Base-by-base conservation (phyloP, 164 flowering plant species). In the Magnolia changhungtana region DNA sequence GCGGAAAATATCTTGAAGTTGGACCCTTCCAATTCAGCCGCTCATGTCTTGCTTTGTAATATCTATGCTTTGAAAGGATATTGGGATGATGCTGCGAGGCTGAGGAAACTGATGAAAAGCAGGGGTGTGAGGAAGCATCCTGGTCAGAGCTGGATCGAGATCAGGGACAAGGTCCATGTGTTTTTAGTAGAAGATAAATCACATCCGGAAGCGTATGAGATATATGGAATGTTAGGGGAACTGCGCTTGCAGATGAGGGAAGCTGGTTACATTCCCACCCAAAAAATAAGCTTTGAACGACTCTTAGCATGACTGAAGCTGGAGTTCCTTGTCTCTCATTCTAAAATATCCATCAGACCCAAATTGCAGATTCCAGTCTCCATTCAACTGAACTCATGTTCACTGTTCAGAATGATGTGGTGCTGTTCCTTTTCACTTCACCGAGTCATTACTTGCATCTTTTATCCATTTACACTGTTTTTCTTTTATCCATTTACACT, bases 101-200 rank as follows among this genome's bases (percentile, higher is more conserved):
- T 27, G 29, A 27, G 90, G 81, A 84, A 81, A 52, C 76, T 78
- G 79, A 92, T 92, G 94, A 89, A 78, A 82, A 74, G 82, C 73
- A 82, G 72, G 31, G 88, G 87, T 64, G 81, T 90, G 16, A 82
- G 77, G 78, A 90, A 90, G 82, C 83, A 77, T 79, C 89, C 92
- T 2, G 94, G 90, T 8, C 85, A 80, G 80, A 92, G 94, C 82
- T 88, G 93, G 92, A 87, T 89, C 78, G 90, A 90, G 76, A 77
- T 80, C 19, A 81, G 82, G 78, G 83, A 80, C 21, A 61, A 61
- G 20, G 70, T 80, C 49, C 89, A 89, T 84, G 81, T 83, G n/a
- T 92, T 90, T 78, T 74, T 81, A 13, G 89, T 83, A 7, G 89
- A 88, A 78, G 92, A 88, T 81, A 80, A 75, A 73, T 69, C 81